These are phyloP conservation scores for Periconia sp. DNA, from an alignment of 2,329 filamentous ascomycete species.

Conservation along the genomic window DNA sequence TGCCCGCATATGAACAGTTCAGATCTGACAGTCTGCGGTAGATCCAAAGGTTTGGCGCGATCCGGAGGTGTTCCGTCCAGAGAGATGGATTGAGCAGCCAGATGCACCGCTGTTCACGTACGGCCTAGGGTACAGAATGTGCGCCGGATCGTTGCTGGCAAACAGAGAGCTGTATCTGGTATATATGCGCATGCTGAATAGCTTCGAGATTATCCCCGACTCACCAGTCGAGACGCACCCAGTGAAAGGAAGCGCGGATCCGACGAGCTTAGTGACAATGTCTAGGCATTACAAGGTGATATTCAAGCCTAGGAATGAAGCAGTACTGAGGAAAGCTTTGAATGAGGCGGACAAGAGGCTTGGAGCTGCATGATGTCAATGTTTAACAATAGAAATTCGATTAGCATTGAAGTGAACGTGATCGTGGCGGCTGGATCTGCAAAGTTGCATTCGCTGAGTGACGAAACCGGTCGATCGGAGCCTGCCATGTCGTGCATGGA, in stretches of 20 bases:
- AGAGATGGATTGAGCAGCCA: slow-evolving; percentile 68
- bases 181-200: slow-evolving; percentile 67
- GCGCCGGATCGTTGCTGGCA: slow-evolving; percentile 66
- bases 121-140: slow-evolving; percentile 72
- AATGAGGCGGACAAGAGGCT: slow-evolving; percentile 35
- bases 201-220: slow-evolving; percentile 63
- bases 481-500: too few relatives aligned
- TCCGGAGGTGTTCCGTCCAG: slow-evolving; percentile 64
- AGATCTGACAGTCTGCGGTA: slow-evolving; percentile 13
- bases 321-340: slow-evolving; percentile 52
- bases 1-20: not conserved
- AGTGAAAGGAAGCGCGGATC: slow-evolving; percentile 64
- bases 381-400: too few relatives aligned
- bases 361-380: too few relatives aligned
- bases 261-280: slow-evolving; percentile 67
- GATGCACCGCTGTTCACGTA: slow-evolving; percentile 71
- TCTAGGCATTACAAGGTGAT: slow-evolving; percentile 63
- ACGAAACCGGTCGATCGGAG: too few relatives aligned
- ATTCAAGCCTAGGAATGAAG: slow-evolving; percentile 62
- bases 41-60: slow-evolving; percentile 65
- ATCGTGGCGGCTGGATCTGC: too few relatives aligned
- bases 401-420: too few relatives aligned
- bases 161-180: slow-evolving; percentile 70
- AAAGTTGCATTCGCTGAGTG: too few relatives aligned
- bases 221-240: slow-evolving; percentile 65